Conservation (phyloP, 2,329 filamentous ascomycete genomes). For the Thelonectria discophora region DNA sequence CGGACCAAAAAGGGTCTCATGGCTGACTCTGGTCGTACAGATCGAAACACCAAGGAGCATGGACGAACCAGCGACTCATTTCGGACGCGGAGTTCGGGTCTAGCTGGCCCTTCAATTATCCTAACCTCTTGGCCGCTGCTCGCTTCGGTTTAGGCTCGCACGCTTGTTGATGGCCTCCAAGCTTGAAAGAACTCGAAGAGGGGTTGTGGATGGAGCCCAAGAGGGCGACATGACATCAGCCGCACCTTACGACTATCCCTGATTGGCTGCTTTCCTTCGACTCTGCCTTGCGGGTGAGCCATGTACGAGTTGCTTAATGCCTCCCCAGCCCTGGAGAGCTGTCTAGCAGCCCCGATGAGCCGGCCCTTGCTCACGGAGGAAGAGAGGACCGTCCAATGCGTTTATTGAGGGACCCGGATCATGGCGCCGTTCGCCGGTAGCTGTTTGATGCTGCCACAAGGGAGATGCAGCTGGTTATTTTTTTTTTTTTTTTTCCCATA, state of each 20-base stretch:
- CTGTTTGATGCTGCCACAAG: neutral
- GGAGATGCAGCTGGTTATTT: conserved; percentile 8
- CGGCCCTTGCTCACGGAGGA: conserved; percentile 18
- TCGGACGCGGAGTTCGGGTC: neutral
- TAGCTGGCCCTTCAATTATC: conserved; percentile 1
- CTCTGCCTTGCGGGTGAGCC: conserved; percentile 37
- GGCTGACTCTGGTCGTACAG: no score
- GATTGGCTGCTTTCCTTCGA: conserved; percentile 29
- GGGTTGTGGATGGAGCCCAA: conserved; percentile 14
- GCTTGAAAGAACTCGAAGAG: no score
- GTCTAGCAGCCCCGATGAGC: conserved; percentile 34
- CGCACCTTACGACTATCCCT: conserved; percentile 29
- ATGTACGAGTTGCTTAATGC: neutral
- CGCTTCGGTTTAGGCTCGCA: conserved; percentile 9
- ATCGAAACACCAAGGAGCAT: neutral
- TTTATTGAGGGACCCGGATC: neutral
- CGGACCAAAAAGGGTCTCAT: no score
- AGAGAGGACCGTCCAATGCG: neutral
- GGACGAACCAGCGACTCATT: neutral
- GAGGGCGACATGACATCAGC: conserved; percentile 33
- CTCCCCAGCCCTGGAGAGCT: conserved; percentile 29
- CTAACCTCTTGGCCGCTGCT: conserved; percentile 7
- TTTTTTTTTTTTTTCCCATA: conserved; percentile 6
- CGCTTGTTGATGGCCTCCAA: no score
- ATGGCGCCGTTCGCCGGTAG: conserved; percentile 14